Conservation (phyloP, 257 asterid species). For the Solanum bulbocastanum region DNA sequence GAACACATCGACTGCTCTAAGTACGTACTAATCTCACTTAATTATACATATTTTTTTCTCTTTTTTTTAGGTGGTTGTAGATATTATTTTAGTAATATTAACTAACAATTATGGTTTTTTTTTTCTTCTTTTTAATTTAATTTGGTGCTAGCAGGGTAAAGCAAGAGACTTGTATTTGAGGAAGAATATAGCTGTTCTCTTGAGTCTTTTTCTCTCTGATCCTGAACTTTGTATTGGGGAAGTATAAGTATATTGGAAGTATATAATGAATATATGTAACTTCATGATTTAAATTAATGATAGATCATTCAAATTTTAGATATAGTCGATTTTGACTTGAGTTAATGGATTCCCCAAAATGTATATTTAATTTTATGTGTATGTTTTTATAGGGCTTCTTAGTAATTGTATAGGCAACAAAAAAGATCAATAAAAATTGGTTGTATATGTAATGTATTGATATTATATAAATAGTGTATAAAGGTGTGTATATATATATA, state of each 20-base stretch:
- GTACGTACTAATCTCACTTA: neutral
- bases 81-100: neutral
- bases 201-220: neutral
- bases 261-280: neutral
- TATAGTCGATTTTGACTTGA: neutral
- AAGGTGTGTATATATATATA: no score
- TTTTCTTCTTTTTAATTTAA: neutral
- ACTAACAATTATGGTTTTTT: neutral
- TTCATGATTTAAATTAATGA: neutral
- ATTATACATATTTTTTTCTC: no score
- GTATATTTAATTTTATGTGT: neutral
- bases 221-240: neutral
- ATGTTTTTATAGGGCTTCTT: neutral
- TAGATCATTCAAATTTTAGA: neutral
- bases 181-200: neutral
- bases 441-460: neutral
- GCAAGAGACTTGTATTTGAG: neutral
- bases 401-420: neutral
- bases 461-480: neutral
- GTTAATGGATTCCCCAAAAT: neutral
- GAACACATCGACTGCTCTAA: slow-evolving; percentile 7
- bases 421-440: no score
- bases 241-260: neutral
- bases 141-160: neutral
- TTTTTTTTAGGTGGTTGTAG: no score